phyloP scores from a whole-genome alignment of 176 grass and related monocot species.

The Coix lacrymajobi region DNA sequence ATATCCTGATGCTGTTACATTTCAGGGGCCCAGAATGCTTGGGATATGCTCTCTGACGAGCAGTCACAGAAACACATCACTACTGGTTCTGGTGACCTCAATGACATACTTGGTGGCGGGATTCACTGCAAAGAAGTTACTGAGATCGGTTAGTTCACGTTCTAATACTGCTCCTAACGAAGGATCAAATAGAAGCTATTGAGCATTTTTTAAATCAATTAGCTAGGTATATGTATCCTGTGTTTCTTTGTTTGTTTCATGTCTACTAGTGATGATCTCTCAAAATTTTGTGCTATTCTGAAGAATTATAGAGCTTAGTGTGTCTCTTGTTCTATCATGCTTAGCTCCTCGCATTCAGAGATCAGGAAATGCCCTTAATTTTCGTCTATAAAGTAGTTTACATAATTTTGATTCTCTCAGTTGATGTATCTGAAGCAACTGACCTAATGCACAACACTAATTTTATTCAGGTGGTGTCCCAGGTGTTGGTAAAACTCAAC shows the following conservation, averaged over 20 bases:
- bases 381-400: background rate
- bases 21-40: slow-evolving; percentile 81
- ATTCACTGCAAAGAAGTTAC: slow-evolving; percentile 98
- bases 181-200: background rate
- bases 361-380: background rate
- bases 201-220: background rate
- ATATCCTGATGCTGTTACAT: background rate
- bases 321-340: background rate
- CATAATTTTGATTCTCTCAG: background rate
- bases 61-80: slow-evolving; percentile 79
- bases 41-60: slow-evolving; percentile 96
- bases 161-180: background rate
- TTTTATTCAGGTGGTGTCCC: slow-evolving; percentile 88
- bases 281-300: background rate
- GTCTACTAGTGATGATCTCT: background rate
- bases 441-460: slow-evolving; percentile 8
- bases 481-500: slow-evolving; percentile 95
- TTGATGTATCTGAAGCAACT: slow-evolving; percentile 25
- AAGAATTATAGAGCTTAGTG: background rate
- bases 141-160: slow-evolving; percentile 62
- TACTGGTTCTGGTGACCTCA: slow-evolving; percentile 70
- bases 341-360: background rate
- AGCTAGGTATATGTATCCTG: background rate
- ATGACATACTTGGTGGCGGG: slow-evolving; percentile 87
- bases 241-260: slow-evolving; percentile 17